phyloP scores from a whole-genome alignment of 169 alveolate genomes.

The Neospora caninum region DNA sequence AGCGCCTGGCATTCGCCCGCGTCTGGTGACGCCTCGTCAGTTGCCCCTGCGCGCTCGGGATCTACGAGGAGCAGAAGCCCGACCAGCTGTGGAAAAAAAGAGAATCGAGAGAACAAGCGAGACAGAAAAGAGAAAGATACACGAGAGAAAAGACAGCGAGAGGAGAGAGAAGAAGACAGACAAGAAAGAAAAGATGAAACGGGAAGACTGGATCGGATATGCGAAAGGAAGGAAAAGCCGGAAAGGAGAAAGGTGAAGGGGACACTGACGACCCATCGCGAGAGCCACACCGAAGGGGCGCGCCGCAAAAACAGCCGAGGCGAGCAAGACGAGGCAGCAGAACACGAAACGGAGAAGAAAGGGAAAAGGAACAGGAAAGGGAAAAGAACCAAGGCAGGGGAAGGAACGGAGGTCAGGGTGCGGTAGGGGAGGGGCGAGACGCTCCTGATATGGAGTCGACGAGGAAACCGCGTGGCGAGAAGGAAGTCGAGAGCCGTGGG shows the following conservation, averaged over 20 bases:
- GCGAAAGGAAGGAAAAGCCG: too few relatives aligned
- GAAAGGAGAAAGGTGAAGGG: too few relatives aligned
- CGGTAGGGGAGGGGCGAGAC: neutral
- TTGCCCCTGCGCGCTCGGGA: neutral
- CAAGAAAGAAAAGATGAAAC: too few relatives aligned
- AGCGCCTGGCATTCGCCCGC: constrained; percentile 16
- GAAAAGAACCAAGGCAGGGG: neutral
- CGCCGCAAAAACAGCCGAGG: too few relatives aligned
- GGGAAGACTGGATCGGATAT: too few relatives aligned
- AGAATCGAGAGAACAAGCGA: neutral
- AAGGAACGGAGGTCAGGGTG: neutral
- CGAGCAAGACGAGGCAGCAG: too few relatives aligned
- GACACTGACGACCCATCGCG: too few relatives aligned
- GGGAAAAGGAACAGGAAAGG: neutral
- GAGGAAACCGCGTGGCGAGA: neutral
- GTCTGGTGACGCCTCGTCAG: neutral
- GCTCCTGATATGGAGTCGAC: neutral
- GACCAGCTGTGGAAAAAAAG: neutral
- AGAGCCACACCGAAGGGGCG: too few relatives aligned
- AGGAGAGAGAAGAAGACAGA: too few relatives aligned
- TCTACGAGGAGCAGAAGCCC: constrained; percentile 12
- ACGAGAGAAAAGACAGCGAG: too few relatives aligned
- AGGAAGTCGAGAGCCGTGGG: neutral
- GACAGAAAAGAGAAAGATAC: neutral
- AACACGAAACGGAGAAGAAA: too few relatives aligned